These are phyloP conservation scores for Pharus latifolius DNA, from an alignment of 176 grass and related monocot species.

Conservation along the genomic window DNA sequence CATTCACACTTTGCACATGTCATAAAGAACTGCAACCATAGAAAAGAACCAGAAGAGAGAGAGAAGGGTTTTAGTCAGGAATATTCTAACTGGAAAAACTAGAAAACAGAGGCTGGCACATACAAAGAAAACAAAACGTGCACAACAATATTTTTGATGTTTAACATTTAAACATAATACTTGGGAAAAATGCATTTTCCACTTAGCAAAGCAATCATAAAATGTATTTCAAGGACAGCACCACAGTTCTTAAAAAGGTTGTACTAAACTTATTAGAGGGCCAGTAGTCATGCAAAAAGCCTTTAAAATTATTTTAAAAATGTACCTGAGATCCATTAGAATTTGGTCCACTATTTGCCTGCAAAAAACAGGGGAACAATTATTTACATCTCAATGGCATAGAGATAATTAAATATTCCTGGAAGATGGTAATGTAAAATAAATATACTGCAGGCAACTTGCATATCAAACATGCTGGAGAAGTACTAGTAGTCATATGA, in stretches of 20 bases:
- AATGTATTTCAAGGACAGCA: too few species aligned
- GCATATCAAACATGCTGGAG: neutral
- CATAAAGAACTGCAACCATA: slow-evolving; percentile 71
- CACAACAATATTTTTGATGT: neutral
- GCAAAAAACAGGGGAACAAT: neutral
- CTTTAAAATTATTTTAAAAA: neutral
- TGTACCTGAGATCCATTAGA: slow-evolving; percentile 94
- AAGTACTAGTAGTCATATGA: neutral
- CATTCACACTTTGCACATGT: slow-evolving; percentile 98
- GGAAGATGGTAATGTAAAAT: neutral
- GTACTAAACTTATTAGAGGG: neutral
- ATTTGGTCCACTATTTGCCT: slow-evolving; percentile 89
- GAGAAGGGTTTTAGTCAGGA: neutral
- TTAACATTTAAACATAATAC: neutral
- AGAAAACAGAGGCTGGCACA: neutral
- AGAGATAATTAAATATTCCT: neutral
- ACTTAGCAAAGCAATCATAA: neutral
- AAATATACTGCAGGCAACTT: neutral
- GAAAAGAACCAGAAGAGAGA: too few species aligned
- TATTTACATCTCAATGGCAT: neutral
- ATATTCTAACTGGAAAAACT: neutral
- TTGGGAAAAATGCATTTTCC: neutral
- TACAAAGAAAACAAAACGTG: neutral
- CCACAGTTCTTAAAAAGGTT: neutral
- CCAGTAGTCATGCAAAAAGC: neutral